Base-by-base conservation (phyloP, 2,329 filamentous ascomycete species). In the Epichloe sibirici region DNA sequence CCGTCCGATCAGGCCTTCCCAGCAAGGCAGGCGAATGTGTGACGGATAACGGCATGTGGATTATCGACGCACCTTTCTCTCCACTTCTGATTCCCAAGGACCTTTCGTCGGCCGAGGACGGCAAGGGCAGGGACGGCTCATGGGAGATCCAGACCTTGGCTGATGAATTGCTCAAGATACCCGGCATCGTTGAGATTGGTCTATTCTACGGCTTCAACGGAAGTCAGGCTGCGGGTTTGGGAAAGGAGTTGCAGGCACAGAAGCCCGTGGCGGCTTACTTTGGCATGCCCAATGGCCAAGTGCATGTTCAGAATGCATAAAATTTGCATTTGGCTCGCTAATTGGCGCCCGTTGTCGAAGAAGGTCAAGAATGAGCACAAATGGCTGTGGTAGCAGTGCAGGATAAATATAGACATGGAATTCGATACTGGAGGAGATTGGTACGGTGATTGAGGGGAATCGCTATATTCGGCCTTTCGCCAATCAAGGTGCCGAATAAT, bases 221-320 rank as follows among this genome's bases (percentile, higher is more conserved):
- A 0, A 73, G 80, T 15, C 76, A 94, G 66, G 79, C 78, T 43
- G 73, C 63, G 21, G 59, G 60, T 37, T 53, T 77, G 51, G 73
- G 77, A 54, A 76, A 81, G 57, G 73, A 76, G 51, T 70, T 81
- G 47, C 85, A 86, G 47, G 90, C 88, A 1, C 89, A 96, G 72
- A 95, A 91, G 71, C 93, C 93, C 0, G 78, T 96, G 12, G 90
- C 90, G 31, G 90, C 89, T 25, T 98, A 97, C 72, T 98, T 97
- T 70, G 93, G 93, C 38, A 87, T 93, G 81, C 79, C 85, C 45
- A 86, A 88, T 63, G 87, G 87, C 13, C 71, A 83, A 61, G 73
- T 84, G 17, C 58, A 69, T 49, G 61, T 68, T 34, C 66, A 68
- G 40, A 45, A 50, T 40, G 53, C 53, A 49, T 48, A 43, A 45